Conservation (phyloP, 148 eudicot species). For the Spergularia bocconei region DNA sequence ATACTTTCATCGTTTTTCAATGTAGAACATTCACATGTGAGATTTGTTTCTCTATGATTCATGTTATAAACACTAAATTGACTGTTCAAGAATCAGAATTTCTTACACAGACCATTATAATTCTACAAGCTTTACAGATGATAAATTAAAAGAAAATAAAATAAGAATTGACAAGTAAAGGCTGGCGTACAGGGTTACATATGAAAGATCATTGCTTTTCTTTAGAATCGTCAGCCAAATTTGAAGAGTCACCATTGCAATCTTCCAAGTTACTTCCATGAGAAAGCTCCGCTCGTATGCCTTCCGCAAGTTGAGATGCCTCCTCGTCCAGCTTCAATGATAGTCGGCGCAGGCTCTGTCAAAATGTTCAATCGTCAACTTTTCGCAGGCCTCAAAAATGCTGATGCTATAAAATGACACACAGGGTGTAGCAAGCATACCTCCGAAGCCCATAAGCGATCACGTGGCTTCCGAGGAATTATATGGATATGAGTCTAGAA, state of each 20-base stretch:
- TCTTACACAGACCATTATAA: conserved; percentile 1
- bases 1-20: no score
- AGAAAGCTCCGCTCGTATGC: conserved; percentile 56
- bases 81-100: not conserved
- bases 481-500: conserved; percentile 89
- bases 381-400: not conserved
- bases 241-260: conserved; percentile 45
- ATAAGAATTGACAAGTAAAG: not conserved
- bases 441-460: conserved; percentile 91
- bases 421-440: conserved; percentile 34
- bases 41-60: no score
- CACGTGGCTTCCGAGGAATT: conserved; percentile 78
- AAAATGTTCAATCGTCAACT: conserved; percentile 3
- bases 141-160: not conserved
- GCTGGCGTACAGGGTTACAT: conserved; percentile 22
- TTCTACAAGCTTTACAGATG: conserved; percentile 13
- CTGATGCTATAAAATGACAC: not conserved
- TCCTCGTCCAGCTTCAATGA: conserved; percentile 63
- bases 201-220: conserved; percentile 5
- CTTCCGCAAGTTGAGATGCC: conserved; percentile 56
- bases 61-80: conserved; percentile 1
- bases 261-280: conserved; percentile 29
- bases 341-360: conserved; percentile 65
- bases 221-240: conserved; percentile 30
- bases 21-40: no score